Base-by-base conservation (phyloP, 495 filamentous ascomycete genomes). In the Aspergillus heteromorphus region DNA sequence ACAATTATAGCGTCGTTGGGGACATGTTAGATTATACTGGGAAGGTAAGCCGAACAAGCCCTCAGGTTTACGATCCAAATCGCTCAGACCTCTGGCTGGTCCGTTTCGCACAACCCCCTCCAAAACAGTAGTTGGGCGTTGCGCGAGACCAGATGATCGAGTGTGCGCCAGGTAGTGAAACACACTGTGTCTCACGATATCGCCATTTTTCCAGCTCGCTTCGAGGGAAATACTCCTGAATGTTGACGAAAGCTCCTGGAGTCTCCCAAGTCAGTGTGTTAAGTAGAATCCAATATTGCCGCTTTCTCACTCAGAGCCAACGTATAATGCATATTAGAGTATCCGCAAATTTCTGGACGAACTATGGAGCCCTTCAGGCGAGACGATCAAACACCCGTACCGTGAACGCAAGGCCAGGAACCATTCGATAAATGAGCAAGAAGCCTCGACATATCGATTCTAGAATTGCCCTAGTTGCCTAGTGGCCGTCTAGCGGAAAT, bases 271-370 rank as follows among this genome's bases (percentile, higher is more conserved):
- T 61, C 64, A 1, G 79, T 59, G 20, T 56, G 60, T 52, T 79
- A 79, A 53, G 63, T 79, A 41, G 73, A 83, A 4, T 78, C 73
- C 27, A 83, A 87, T 61, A 86, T 83, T 2, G 86, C 83, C 0
- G 86, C 83, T 17, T 85, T 86, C 50, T 79, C 75, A 14, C 70
- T 87, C 0, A 67, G 74, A 0, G 71, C 80, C 2, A 9, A 10
- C 6, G 2, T 34, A 51, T 87, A 88, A 63, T 83, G 78, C 61
- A 62, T 86, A 4, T 69, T 85, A 5, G 78, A 79, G 42, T 77
- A 73, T 53, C 81, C 76, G 54, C 1, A 65, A 59, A n/a, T 58
- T 87, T 45, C 64, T 59, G 19, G 56, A 62, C 2, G 84, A 87
- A 54, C 61, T 89, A 0, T 81, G 86, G 61, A 1, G 76, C 30